These are phyloP conservation scores for Neoboletus subvelutipes DNA, from an alignment of 768 basidiomycete species.

Conservation along the genomic window DNA sequence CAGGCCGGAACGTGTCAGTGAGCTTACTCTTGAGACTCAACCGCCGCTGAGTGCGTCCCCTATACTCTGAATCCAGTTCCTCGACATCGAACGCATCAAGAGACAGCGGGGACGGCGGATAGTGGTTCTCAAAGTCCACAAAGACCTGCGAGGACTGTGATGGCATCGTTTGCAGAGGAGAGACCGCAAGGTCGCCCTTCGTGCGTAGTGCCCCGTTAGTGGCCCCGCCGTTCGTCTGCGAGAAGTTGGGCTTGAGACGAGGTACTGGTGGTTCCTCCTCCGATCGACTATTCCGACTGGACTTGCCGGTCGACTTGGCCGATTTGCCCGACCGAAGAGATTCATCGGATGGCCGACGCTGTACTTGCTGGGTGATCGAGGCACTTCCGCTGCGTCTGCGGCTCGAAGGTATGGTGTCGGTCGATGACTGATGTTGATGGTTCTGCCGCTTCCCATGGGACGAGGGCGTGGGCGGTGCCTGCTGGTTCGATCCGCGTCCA, in stretches of 20 bases:
- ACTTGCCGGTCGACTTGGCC: conserved; percentile 31
- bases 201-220: conserved; percentile 36
- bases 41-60: conserved; percentile 30
- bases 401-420: conserved; percentile 19
- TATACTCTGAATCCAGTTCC: conserved; percentile 27
- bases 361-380: conserved; percentile 17
- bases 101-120: conserved; percentile 32
- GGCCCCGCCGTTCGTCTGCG: conserved; percentile 18
- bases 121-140: conserved; percentile 26
- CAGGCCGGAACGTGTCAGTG: conserved; percentile 31
- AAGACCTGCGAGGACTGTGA: conserved; percentile 30
- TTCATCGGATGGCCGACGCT: conserved; percentile 38
- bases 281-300: conserved; percentile 27
- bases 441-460: conserved; percentile 22
- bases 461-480: conserved; percentile 18
- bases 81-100: conserved; percentile 24
- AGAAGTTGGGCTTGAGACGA: conserved; percentile 30
- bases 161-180: conserved; percentile 17
- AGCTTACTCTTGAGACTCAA: conserved; percentile 34
- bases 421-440: conserved; percentile 33
- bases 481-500: conserved; percentile 29
- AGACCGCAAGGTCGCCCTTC: conserved; percentile 52
- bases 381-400: conserved; percentile 32
- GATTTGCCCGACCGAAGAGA: conserved; percentile 44
- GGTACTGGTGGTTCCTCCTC: conserved; percentile 32